A percentile compares a stretch with the other conserved stretches of the same genome.
phyloP scores from a whole-genome alignment of 768 basidiomycete genomes.

The Roridomyces roridus region DNA sequence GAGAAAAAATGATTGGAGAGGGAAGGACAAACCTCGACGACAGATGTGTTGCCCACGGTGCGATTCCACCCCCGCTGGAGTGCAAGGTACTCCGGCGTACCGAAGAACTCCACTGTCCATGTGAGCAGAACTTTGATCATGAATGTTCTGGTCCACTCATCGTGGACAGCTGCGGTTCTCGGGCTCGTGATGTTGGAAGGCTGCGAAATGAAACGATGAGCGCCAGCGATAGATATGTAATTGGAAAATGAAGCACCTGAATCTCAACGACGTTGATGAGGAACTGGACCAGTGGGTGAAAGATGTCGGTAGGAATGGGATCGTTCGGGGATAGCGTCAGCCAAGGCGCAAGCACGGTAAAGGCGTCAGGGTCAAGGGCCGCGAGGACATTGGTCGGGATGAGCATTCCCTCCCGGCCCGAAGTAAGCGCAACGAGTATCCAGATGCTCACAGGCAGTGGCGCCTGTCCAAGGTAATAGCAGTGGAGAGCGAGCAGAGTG shows the following conservation, averaged over 20 bases:
- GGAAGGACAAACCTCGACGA: too few species aligned
- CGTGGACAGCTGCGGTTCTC: background rate
- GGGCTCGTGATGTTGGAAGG: background rate
- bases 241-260: background rate
- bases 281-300: background rate
- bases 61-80: background rate
- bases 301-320: background rate
- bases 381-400: constrained; percentile 1
- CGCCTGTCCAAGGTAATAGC: background rate
- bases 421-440: background rate
- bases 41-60: background rate
- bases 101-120: background rate
- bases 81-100: background rate
- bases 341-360: background rate
- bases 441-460: constrained; percentile 7
- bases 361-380: constrained; percentile 1
- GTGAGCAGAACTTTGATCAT: background rate
- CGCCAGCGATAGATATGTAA: too few species aligned
- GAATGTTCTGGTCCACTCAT: background rate
- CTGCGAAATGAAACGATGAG: too few species aligned
- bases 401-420: background rate
- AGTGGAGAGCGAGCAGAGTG: constrained; percentile 3
- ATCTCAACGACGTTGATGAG: background rate
- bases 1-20: too few species aligned
- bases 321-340: background rate